A percentile compares a stretch with the other conserved stretches of the same genome.
Conservation (phyloP, 2,329 filamentous ascomycete species). For the Boeremia exigua region DNA sequence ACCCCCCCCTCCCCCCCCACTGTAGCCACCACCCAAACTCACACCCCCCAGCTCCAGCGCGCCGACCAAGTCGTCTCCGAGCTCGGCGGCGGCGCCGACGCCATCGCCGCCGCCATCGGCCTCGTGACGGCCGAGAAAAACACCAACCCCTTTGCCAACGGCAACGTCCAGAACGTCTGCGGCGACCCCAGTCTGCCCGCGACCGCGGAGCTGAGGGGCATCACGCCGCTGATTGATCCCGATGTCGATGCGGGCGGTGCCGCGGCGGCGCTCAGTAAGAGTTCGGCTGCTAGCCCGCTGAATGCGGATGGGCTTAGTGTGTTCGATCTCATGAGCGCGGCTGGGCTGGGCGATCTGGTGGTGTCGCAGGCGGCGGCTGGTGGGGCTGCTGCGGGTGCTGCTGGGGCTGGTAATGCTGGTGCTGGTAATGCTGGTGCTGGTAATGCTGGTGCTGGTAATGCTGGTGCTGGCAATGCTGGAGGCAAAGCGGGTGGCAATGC, state of each 20-base stretch:
- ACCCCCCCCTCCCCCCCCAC: slow-evolving; percentile 2
- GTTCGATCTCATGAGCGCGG: slow-evolving; percentile 66
- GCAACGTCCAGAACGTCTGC: slow-evolving; percentile 66
- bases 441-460: too few species aligned
- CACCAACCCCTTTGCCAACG: slow-evolving; percentile 71
- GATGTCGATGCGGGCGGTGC: slow-evolving; percentile 62
- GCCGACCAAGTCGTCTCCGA: slow-evolving; percentile 69
- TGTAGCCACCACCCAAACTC: slow-evolving; percentile 25
- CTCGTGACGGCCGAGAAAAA: slow-evolving; percentile 74
- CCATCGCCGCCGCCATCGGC: slow-evolving; percentile 66
- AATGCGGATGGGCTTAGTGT: slow-evolving; percentile 67
- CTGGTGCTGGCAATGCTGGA: too few species aligned
- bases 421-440: neutral
- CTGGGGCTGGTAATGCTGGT: slow-evolving; percentile 1
- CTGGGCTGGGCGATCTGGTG: slow-evolving; percentile 70
- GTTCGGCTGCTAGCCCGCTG: slow-evolving; percentile 62
- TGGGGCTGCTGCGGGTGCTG: slow-evolving; percentile 1
- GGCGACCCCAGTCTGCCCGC: slow-evolving; percentile 67
- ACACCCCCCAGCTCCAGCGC: slow-evolving; percentile 58
- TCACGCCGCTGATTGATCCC: slow-evolving; percentile 72
- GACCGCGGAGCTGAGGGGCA: slow-evolving; percentile 67
- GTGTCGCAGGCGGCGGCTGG: slow-evolving; percentile 43
- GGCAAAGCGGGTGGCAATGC: neutral
- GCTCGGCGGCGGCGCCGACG: slow-evolving; percentile 65
- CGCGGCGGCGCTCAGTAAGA: slow-evolving; percentile 66